phyloP scores from a whole-genome alignment of 2,329 filamentous ascomycete genomes.

The Thielaviopsis euricoi region DNA sequence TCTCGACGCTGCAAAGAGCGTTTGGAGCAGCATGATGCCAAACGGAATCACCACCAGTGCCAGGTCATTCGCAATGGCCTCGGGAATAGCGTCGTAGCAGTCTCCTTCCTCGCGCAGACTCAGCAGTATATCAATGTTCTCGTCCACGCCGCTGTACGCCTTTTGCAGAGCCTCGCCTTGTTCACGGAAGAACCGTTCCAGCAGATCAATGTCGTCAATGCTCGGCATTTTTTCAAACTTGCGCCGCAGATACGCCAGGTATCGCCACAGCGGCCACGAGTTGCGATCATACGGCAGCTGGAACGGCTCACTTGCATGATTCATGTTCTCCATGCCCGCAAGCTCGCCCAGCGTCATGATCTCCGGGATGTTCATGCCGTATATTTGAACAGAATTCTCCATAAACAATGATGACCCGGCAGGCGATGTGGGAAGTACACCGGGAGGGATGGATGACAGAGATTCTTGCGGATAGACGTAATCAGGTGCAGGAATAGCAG shows the following conservation, averaged over 20 bases:
- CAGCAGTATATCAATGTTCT: not conserved
- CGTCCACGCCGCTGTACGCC: constrained; percentile 1
- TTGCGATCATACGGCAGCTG: constrained; percentile 3
- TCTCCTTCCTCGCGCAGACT: not conserved
- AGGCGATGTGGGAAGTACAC: not conserved
- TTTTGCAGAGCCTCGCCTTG: not conserved
- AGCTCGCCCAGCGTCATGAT: not conserved
- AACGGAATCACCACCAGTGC: constrained; percentile 4
- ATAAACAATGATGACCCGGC: not conserved
- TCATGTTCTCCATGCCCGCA: not conserved
- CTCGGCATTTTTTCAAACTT: constrained; percentile 1
- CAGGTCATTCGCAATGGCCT: not conserved
- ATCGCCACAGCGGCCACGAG: constrained; percentile 9
- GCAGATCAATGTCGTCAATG: not conserved
- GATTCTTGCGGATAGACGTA: not conserved
- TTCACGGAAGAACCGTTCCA: not conserved
- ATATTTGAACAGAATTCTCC: not conserved
- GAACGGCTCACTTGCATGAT: not conserved
- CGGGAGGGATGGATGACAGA: not conserved
- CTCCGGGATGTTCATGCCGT: not conserved
- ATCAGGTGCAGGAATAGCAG: not conserved
- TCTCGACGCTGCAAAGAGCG: not conserved
- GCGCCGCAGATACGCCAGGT: constrained; percentile 8
- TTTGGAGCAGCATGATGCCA: constrained; percentile 1
- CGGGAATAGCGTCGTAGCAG: not conserved